Evolutionary conservation across 148 eudicot genomes (phyloP), one percentile per base, ranked within the genome.

Genomic region (Silene uniflora): DNA sequence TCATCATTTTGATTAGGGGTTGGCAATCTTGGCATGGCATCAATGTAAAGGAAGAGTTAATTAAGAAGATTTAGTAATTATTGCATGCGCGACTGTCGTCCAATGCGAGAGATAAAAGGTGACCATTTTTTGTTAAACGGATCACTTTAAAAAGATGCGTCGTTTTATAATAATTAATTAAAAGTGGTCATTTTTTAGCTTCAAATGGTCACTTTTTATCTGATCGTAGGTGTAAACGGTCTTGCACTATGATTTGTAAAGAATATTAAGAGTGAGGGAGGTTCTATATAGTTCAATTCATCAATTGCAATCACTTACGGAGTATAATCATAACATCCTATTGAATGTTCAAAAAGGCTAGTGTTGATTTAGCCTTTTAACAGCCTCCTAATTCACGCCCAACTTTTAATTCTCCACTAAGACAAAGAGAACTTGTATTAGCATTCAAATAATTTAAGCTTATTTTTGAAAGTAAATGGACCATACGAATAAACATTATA

Each of bases 291-390:
- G 47, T 25, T 81, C 61, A 29, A n/a, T n/a, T n/a, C n/a, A n/a
- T n/a, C n/a, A n/a, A 62, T 21, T 17, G 35, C 19, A 52, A 47
- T 52, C 44, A 39, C 8, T 73, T 77, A n/a, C n/a, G n/a, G n/a
- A n/a, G n/a, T n/a, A 65, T 64, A 58, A 54, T 71, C 77, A 61
- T 60, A 71, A 74, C 29, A 62, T 12, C 68, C 69, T 68, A 77
- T 47, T 59, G 44, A 80, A 25, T 55, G 47, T 29, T 25, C 56
- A 64, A 82, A 82, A 74, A 74, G 84, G 75, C 81, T 78, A 77
- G 74, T 81, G 62, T 77, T 78, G 75, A 75, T 69, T 81, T 67
- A 80, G 75, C 76, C 83, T 80, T 80, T 74, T 63, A 62, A 42
- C 75, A 62, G 63, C 23, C 67, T 12, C 67, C 35, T 62, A 62